phyloP scores from a whole-genome alignment of 768 basidiomycete species.

The Mycena epipterygia region DNA sequence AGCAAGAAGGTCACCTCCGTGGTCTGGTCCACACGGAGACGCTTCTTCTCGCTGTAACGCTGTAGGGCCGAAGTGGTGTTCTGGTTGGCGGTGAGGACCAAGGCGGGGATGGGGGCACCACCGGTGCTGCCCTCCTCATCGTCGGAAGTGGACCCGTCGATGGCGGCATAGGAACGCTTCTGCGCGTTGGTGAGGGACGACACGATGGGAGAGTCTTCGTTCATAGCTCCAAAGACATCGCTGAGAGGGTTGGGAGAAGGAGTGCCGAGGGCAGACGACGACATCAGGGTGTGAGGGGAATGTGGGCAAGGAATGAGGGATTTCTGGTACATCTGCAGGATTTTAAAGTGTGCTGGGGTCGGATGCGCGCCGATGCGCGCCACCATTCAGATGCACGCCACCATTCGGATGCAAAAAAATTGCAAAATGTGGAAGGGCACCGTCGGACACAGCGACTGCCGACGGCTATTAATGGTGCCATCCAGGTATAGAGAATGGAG shows the following conservation, averaged over 20 bases:
- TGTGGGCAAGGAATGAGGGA: neutral
- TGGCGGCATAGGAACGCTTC: neutral
- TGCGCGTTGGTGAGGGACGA: neutral
- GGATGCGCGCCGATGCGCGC: too few relatives aligned
- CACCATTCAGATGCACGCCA: too few relatives aligned
- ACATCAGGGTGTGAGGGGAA: too few relatives aligned
- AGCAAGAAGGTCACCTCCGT: neutral
- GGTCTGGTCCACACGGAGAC: neutral
- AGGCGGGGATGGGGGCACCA: too few relatives aligned
- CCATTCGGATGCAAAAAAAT: too few relatives aligned
- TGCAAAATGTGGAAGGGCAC: too few relatives aligned
- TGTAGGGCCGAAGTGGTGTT: neutral
- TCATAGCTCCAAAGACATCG: neutral
- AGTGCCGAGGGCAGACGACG: neutral
- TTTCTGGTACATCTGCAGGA: too few relatives aligned
- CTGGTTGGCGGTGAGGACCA: neutral
- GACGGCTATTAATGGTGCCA: too few relatives aligned
- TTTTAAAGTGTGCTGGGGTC: too few relatives aligned
- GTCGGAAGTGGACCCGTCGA: neutral
- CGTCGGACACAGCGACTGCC: too few relatives aligned
- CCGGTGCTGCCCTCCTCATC: neutral
- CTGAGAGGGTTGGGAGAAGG: neutral
- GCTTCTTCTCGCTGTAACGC: neutral
- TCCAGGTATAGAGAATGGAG: too few relatives aligned
- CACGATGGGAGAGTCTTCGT: neutral